Conservation (phyloP, 108 stramenopile genomes). For the Cyclostephanos invisitatus region DNA sequence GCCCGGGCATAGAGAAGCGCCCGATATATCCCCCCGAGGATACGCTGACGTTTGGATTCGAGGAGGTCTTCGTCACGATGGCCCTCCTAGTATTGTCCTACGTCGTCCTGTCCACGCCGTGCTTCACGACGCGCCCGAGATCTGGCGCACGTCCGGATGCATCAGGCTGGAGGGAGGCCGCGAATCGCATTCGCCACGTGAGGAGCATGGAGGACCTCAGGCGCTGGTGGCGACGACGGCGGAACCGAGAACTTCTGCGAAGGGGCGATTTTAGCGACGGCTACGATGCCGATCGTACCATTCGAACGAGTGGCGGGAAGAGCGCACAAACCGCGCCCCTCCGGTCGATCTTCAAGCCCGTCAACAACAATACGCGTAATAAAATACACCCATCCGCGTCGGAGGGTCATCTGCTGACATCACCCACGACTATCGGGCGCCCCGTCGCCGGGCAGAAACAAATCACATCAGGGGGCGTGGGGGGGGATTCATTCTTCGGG, state of each 20-base stretch:
- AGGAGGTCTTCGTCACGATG: constrained; percentile 28
- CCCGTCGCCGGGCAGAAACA: constrained; percentile 2
- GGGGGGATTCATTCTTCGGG: constrained; percentile 15
- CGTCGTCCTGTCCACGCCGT: constrained; percentile 27
- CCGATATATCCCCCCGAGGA: constrained; percentile 19
- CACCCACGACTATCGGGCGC: neutral
- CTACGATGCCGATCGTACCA: constrained; percentile 2
- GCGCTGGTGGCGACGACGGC: neutral
- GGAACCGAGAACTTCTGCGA: constrained; percentile 5
- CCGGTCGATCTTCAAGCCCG: constrained; percentile 1
- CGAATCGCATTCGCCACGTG: neutral
- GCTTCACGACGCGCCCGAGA: constrained; percentile 4
- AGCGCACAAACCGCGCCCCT: constrained; percentile 4
- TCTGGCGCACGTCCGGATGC: neutral
- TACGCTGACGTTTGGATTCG: constrained; percentile 13
- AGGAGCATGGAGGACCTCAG: neutral
- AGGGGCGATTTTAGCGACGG: neutral
- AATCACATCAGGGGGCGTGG: constrained; percentile 1
- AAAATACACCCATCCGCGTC: constrained; percentile 16
- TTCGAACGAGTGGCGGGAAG: constrained; percentile 5
- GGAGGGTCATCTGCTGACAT: constrained; percentile 5
- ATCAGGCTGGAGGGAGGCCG: neutral
- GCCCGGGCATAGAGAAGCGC: neutral
- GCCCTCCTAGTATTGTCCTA: constrained; percentile 21
- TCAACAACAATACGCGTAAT: neutral